phyloP scores from a whole-genome alignment of 768 basidiomycete genomes.

The Pulveroboletus ravenelii region DNA sequence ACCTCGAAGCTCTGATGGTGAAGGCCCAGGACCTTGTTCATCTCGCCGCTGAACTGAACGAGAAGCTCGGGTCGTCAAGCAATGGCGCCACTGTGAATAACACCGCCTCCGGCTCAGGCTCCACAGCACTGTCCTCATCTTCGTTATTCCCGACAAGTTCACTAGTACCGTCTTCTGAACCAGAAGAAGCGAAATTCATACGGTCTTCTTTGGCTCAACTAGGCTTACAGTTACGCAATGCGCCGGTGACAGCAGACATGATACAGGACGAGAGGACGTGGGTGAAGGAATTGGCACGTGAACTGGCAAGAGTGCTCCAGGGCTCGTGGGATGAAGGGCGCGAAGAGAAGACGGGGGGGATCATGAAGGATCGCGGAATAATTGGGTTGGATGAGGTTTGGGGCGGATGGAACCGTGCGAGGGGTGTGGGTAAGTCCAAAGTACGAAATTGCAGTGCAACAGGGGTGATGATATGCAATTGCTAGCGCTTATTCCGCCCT shows the following conservation, averaged over 20 bases:
- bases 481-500: constrained; percentile 85
- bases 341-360: constrained; percentile 36
- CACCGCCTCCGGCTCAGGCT: constrained; percentile 10
- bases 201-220: constrained; percentile 86
- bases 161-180: constrained; percentile 46
- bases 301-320: constrained; percentile 72
- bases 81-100: constrained; percentile 4
- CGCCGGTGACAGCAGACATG: constrained; percentile 88
- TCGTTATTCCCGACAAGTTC: constrained; percentile 25
- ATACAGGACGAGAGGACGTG: constrained; percentile 76
- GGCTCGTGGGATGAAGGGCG: constrained; percentile 28
- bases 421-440: constrained; percentile 67
- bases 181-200: constrained; percentile 84
- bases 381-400: constrained; percentile 90
- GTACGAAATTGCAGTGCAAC: neutral
- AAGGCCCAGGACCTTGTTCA: constrained; percentile 92
- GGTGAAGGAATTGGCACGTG: constrained; percentile 74
- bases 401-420: constrained; percentile 92
- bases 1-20: constrained; percentile 85
- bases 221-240: constrained; percentile 71
- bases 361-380: constrained; percentile 78
- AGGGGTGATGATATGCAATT: neutral
- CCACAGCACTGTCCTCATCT: constrained; percentile 20
- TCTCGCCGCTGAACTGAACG: constrained; percentile 83
- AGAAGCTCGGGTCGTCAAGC: constrained; percentile 57